A percentile compares a stretch with the other conserved stretches of the same genome.
Evolutionary conservation across 306 rosid genomes (phyloP).

Genomic region (Acmispon strigosus): DNA sequence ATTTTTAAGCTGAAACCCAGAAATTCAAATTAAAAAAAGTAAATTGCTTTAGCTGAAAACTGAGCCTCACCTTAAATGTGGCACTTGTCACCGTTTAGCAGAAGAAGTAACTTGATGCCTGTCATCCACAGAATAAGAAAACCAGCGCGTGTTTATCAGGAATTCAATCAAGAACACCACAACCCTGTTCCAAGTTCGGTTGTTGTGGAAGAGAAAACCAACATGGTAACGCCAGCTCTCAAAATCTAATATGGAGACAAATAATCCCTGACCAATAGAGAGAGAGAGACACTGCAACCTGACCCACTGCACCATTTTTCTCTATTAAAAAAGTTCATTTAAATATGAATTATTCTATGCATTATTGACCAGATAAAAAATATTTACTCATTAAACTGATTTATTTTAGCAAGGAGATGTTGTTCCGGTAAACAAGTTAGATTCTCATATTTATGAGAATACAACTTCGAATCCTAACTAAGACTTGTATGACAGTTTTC

Average conservation of each 20-base stretch:
- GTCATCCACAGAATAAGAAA: conserved; percentile 27
- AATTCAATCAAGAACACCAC: neutral
- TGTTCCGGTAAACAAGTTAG: no score
- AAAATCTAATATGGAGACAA: conserved; percentile 20
- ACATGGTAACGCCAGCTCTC: conserved; percentile 12
- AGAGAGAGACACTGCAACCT: neutral
- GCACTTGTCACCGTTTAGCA: conserved; percentile 14
- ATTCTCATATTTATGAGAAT: no score
- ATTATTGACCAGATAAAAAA: no score
- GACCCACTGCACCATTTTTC: neutral
- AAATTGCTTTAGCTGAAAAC: conserved; percentile 3
- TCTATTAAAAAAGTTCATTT: no score
- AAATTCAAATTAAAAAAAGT: neutral
- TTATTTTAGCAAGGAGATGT: no score
- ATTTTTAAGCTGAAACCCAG: conserved; percentile 3
- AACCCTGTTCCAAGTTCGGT: conserved; percentile 10
- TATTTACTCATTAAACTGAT: no score
- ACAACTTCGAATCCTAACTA: no score
- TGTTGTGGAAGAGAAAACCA: conserved; percentile 17
- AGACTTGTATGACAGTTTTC: no score
- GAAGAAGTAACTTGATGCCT: neutral
- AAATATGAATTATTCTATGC: no score
- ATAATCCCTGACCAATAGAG: neutral
- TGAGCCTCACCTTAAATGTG: conserved; percentile 1
- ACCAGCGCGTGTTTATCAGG: neutral